phyloP scores from a whole-genome alignment of 805 yeast species.

The Pachysolen tannophilus region DNA sequence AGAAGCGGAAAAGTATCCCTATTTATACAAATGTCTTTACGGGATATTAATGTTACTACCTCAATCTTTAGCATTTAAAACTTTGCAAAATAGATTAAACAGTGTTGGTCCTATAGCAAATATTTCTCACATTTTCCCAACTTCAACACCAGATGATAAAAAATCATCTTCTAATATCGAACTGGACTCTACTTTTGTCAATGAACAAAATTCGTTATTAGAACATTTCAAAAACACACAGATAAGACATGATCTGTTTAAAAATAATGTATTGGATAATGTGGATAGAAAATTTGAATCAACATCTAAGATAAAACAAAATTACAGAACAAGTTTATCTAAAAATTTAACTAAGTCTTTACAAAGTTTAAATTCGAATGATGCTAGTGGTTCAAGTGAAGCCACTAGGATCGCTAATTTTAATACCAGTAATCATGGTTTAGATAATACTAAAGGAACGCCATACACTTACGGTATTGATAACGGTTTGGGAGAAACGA shows the following conservation, averaged over 20 bases:
- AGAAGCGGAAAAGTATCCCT: slow-evolving; percentile 78
- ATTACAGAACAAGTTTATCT: slow-evolving; percentile 3
- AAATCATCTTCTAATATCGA: no score
- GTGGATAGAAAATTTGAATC: slow-evolving; percentile 3
- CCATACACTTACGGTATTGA: slow-evolving; percentile 16
- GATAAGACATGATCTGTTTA: slow-evolving; percentile 24
- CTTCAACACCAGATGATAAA: background rate
- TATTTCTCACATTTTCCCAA: background rate
- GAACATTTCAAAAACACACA: slow-evolving; percentile 44
- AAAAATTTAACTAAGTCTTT: slow-evolving; percentile 6
- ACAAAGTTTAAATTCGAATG: slow-evolving; percentile 15
- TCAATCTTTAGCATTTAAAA: slow-evolving; percentile 84
- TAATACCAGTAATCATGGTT: background rate
- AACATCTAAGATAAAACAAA: slow-evolving; percentile 8
- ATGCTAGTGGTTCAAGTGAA: background rate
- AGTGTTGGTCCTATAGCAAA: slow-evolving; percentile 37
- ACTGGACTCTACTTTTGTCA: no score
- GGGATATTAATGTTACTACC: slow-evolving; percentile 93
- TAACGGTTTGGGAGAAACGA: slow-evolving; percentile 17
- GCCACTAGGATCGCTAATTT: background rate
- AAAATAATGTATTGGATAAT: slow-evolving; percentile 6
- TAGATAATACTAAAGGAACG: slow-evolving; percentile 13
- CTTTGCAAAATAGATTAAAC: slow-evolving; percentile 67
- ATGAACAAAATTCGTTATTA: slow-evolving; percentile 21
- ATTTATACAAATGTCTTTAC: slow-evolving; percentile 76